Percentiles rank a stretch among this genome's conserved stretches.
phyloP scores from a whole-genome alignment of 495 filamentous ascomycete genomes.

The Acidiella bohemica region DNA sequence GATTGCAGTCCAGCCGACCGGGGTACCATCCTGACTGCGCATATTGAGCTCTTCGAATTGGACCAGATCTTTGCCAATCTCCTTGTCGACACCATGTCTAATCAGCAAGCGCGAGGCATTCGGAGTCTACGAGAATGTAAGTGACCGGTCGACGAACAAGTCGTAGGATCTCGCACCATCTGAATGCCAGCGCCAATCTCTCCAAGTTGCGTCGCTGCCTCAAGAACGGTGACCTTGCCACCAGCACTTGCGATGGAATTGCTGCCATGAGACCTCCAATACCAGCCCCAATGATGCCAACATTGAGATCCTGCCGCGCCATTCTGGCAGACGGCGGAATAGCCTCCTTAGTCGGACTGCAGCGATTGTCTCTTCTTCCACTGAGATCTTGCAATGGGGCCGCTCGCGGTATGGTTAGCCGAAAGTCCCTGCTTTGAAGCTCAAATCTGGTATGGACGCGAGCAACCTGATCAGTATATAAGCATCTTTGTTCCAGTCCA shows the following conservation, averaged over 20 bases:
- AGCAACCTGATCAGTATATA: neutral
- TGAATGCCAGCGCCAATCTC: slow-evolving; percentile 17
- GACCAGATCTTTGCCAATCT: slow-evolving; percentile 30
- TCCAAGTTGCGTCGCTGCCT: slow-evolving; percentile 16
- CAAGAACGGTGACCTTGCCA: slow-evolving; percentile 18
- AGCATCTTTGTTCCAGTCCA: too few species aligned
- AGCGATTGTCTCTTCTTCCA: neutral
- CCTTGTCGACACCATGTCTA: slow-evolving; percentile 27
- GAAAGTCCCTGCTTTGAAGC: too few species aligned
- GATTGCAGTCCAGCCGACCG: slow-evolving; percentile 26
- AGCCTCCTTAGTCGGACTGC: too few species aligned
- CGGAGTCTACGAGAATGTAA: slow-evolving; percentile 12
- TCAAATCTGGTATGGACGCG: neutral
- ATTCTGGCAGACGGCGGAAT: neutral
- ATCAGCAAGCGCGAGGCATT: slow-evolving; percentile 15
- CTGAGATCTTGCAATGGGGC: too few species aligned
- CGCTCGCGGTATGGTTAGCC: too few species aligned
- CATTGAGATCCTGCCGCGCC: slow-evolving; percentile 4
- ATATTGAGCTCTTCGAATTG: slow-evolving; percentile 32
- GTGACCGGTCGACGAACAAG: neutral
- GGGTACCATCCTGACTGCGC: slow-evolving; percentile 29
- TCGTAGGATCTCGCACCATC: slow-evolving; percentile 8
- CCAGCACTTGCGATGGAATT: slow-evolving; percentile 22
- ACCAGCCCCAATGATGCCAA: slow-evolving; percentile 3
- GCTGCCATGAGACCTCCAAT: slow-evolving; percentile 23